Percentiles rank a stretch among this genome's conserved stretches.
phyloP scores from a whole-genome alignment of 1,284 basidiomycete genomes.

The Rhodotorula sp. region DNA sequence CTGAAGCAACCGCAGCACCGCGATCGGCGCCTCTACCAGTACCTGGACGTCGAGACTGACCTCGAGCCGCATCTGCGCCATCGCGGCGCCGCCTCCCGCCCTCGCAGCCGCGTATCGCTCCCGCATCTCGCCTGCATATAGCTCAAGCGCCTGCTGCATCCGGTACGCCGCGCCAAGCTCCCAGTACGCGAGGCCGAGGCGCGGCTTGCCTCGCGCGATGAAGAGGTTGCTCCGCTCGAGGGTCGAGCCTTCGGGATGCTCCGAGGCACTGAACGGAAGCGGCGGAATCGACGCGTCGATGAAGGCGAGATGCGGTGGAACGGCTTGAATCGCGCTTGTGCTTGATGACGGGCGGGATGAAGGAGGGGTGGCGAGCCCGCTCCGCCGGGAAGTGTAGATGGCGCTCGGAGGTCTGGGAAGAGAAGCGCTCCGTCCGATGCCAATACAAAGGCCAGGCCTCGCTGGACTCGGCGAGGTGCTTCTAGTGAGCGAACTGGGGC shows the following conservation, averaged over 20 bases:
- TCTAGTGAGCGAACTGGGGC: too few species aligned
- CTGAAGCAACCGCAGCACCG: not conserved
- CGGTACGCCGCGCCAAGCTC: not conserved
- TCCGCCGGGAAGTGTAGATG: not conserved
- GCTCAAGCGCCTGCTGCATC: not conserved
- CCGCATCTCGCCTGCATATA: not conserved
- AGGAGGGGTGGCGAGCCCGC: not conserved
- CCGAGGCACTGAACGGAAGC: not conserved
- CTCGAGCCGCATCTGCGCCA: not conserved
- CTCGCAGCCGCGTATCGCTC: not conserved
- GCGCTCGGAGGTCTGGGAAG: not conserved
- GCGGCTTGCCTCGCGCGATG: not conserved
- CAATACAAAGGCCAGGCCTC: too few species aligned
- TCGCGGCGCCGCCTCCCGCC: not conserved
- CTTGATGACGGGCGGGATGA: not conserved
- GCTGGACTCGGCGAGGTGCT: too few species aligned
- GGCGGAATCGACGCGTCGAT: conserved; percentile 2
- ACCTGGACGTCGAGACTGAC: not conserved
- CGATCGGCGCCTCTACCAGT: not conserved
- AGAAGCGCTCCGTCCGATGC: too few species aligned
- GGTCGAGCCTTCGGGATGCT: not conserved
- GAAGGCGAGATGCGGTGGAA: not conserved
- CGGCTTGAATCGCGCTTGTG: not conserved
- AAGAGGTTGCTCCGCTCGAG: not conserved
- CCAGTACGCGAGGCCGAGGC: not conserved